phyloP scores from a whole-genome alignment of 768 basidiomycete genomes.

The Punctularia strigosozonata region DNA sequence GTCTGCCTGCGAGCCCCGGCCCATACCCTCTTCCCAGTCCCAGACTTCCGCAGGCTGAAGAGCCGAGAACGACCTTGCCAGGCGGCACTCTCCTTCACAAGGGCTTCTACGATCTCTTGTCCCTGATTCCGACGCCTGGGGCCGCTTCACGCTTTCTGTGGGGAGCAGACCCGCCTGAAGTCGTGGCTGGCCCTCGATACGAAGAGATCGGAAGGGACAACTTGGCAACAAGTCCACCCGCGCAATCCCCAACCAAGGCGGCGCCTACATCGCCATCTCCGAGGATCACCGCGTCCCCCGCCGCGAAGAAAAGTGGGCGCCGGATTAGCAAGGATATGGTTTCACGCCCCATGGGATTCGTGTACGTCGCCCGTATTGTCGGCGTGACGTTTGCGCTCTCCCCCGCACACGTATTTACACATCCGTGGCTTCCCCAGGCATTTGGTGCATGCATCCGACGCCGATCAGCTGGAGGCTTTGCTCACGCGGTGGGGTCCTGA shows the following conservation, averaged over 20 bases:
- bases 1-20: conserved; percentile 7
- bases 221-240: no score
- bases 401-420: conserved; percentile 8
- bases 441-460: conserved; percentile 84
- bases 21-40: conserved; percentile 12
- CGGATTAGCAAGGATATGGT: conserved; percentile 86
- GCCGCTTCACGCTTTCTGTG: conserved; percentile 56
- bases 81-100: conserved; percentile 72
- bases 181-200: conserved; percentile 56
- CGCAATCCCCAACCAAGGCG: no score
- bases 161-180: conserved; percentile 29
- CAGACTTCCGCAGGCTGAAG: conserved; percentile 22
- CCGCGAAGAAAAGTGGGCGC: conserved; percentile 38
- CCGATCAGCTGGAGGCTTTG: conserved; percentile 78
- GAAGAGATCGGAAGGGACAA: conserved; percentile 37
- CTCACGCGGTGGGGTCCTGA: conserved; percentile 85
- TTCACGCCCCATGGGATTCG: conserved; percentile 68
- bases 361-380: no score
- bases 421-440: conserved; percentile 41
- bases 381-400: conserved; percentile 8
- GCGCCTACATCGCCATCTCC: no score
- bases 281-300: conserved; percentile 19
- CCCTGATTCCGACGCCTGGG: conserved; percentile 59
- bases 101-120: conserved; percentile 80
- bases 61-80: conserved; percentile 38